phyloP scores from a whole-genome alignment of 23 red algal species.

The Chondrus crispus region DNA sequence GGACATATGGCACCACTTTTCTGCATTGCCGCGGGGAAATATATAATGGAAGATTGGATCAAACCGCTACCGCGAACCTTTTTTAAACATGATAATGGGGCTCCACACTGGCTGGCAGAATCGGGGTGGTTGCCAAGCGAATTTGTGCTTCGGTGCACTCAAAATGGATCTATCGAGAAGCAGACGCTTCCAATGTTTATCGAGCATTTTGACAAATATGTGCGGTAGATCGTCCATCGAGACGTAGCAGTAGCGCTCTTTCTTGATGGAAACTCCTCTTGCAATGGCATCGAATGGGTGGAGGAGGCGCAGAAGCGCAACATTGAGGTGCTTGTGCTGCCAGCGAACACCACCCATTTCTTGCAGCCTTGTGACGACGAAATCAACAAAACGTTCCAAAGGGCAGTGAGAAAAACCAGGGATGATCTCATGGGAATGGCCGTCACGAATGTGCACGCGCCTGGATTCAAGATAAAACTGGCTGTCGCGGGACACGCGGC shows the following conservation, averaged over 20 bases:
- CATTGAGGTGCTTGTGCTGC: conserved; percentile 3
- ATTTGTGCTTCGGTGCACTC: not conserved
- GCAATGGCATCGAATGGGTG: not conserved
- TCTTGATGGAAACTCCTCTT: not conserved
- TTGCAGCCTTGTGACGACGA: not conserved
- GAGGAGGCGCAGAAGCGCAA: not conserved
- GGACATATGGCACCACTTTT: not conserved
- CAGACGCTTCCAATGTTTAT: not conserved
- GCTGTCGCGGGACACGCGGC: not conserved
- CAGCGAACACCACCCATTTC: not conserved
- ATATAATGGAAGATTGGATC: not conserved
- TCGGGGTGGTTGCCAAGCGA: not conserved
- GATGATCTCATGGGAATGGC: not conserved
- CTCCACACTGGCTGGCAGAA: not conserved
- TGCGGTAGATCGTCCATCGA: not conserved
- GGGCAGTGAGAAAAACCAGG: not conserved
- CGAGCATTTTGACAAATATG: not conserved
- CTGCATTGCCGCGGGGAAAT: conserved; percentile 1
- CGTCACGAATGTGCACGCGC: not conserved
- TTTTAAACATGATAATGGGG: not conserved
- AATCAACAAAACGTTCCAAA: not conserved
- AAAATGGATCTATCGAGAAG: not conserved
- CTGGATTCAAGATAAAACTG: not conserved
- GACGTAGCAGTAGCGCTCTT: not conserved
- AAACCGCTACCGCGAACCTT: not conserved